Evolutionary conservation across 1,284 basidiomycete species (phyloP).

Genomic region (Albatrellus sp.): DNA sequence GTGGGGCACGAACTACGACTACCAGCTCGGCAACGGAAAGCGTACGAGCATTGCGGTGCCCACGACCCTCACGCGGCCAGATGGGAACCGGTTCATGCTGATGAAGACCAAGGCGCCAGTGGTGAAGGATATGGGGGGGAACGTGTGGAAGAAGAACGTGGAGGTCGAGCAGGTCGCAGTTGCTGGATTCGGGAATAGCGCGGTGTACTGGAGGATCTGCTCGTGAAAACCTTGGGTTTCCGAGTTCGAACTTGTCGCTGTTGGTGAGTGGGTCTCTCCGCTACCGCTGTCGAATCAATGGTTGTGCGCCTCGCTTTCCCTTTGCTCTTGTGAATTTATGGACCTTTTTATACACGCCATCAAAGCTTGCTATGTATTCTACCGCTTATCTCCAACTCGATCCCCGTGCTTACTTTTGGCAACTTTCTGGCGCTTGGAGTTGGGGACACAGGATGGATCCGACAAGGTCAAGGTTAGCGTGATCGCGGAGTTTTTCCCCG

Average conservation of each 20-base stretch:
- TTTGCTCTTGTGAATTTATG: too few species aligned
- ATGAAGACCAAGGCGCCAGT: constrained; percentile 32
- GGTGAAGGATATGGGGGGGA: constrained; percentile 56
- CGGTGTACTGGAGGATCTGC: constrained; percentile 66
- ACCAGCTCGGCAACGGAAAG: constrained; percentile 81
- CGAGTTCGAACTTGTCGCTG: too few species aligned
- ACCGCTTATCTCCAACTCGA: too few species aligned
- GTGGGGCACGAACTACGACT: constrained; percentile 64
- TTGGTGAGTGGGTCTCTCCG: neutral
- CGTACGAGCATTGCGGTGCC: constrained; percentile 66
- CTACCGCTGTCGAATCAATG: too few species aligned
- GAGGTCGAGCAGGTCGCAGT: constrained; percentile 61
- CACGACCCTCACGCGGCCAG: constrained; percentile 34
- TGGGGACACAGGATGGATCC: too few species aligned
- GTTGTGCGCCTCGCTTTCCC: too few species aligned
- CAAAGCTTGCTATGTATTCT: too few species aligned
- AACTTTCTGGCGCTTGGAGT: too few species aligned
- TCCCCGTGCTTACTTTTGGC: too few species aligned
- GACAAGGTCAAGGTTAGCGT: too few species aligned
- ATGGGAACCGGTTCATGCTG: constrained; percentile 47
- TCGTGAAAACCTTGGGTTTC: constrained; percentile 7
- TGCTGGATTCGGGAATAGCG: constrained; percentile 49
- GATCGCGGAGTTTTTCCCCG: too few species aligned
- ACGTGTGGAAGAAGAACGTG: constrained; percentile 52
- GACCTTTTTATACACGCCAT: too few species aligned